These are phyloP conservation scores for Fraxinus cuspidata DNA, from an alignment of 257 asterid species.

Conservation along the genomic window DNA sequence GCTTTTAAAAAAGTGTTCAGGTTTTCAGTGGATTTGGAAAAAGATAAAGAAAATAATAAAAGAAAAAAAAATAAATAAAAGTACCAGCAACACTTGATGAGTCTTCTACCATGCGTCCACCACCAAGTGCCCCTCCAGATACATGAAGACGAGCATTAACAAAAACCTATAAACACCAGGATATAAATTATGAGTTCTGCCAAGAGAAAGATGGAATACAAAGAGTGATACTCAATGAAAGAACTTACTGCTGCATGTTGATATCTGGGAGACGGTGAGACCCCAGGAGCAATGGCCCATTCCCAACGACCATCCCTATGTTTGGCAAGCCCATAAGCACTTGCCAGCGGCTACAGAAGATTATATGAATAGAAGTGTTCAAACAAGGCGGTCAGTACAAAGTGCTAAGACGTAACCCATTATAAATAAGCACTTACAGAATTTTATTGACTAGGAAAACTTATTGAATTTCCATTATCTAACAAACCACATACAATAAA, in stretches of 20 bases:
- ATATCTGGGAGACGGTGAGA: slow-evolving; percentile 97
- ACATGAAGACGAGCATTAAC: too few relatives aligned
- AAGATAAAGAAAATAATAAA: slow-evolving; percentile 3
- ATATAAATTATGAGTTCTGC: slow-evolving; percentile 15
- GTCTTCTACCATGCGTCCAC: too few relatives aligned
- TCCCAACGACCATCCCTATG: slow-evolving; percentile 99
- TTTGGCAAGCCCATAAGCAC: slow-evolving; percentile 99
- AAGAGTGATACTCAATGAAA: slow-evolving; percentile 8
- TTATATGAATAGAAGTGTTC: slow-evolving; percentile 9
- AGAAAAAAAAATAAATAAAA: slow-evolving; percentile 16
- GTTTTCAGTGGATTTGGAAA: background rate
- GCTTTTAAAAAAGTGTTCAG: background rate
- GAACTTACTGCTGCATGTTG: slow-evolving; percentile 97
- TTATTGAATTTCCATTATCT: background rate
- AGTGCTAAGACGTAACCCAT: background rate
- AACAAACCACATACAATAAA: background rate
- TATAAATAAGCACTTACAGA: background rate
- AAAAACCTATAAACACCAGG: slow-evolving; percentile 62
- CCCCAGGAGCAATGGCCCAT: slow-evolving; percentile 99
- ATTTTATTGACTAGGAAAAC: background rate
- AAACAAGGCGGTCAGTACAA: background rate
- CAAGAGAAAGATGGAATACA: background rate
- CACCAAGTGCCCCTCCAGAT: too few relatives aligned
- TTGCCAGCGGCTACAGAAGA: slow-evolving; percentile 77
- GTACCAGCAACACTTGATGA: slow-evolving; percentile 98